Percentiles rank a stretch among this genome's conserved stretches.
These are phyloP conservation scores for Trichoderma breve DNA, from an alignment of 2,329 filamentous ascomycete genomes.

Conservation along the genomic window DNA sequence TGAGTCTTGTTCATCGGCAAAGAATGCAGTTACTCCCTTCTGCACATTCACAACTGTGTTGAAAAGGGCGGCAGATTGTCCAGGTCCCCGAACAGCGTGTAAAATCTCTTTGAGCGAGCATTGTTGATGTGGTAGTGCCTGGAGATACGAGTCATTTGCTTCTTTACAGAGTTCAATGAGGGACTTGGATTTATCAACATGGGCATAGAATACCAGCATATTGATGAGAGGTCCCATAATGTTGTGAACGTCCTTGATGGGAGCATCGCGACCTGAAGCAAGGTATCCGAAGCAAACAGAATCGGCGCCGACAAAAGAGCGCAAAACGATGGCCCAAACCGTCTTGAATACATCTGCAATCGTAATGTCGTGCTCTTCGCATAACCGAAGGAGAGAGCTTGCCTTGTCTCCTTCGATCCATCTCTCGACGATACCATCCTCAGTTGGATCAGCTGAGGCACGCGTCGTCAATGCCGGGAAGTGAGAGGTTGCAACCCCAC, in stretches of 20 bases:
- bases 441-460: background rate
- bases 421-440: background rate
- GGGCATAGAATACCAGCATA: background rate
- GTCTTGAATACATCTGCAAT: background rate
- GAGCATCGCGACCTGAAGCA: background rate
- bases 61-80: background rate
- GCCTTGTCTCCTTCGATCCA: background rate
- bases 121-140: background rate
- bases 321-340: background rate
- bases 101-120: background rate
- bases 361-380: background rate
- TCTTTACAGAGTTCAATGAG: background rate
- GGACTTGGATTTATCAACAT: background rate
- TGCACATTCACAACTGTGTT: background rate
- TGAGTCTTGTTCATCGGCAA: background rate
- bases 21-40: background rate
- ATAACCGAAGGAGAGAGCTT: background rate
- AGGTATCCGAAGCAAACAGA: background rate
- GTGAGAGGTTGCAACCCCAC: background rate
- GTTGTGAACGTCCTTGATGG: background rate
- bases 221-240: background rate
- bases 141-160: background rate
- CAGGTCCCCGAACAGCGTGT: background rate
- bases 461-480: background rate
- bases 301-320: background rate